A percentile compares a stretch with the other conserved stretches of the same genome.
phyloP scores from a whole-genome alignment of 176 grass and related monocot species.

The Juncus effusus region DNA sequence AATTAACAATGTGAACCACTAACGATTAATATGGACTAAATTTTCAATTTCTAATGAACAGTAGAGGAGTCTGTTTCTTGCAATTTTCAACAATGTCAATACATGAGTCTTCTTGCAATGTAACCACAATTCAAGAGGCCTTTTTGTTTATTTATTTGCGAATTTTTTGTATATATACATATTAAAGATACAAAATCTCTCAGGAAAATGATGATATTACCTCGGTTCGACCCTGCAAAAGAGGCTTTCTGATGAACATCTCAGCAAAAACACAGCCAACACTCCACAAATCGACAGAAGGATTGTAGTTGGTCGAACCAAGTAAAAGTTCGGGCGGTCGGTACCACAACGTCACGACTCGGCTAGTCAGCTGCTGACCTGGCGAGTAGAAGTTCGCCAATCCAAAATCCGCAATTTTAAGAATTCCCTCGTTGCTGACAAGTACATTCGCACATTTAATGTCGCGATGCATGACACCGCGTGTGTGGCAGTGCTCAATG shows the following conservation, averaged over 20 bases:
- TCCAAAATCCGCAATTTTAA: slow-evolving; percentile 96
- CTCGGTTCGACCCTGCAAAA: slow-evolving; percentile 94
- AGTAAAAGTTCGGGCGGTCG: slow-evolving; percentile 89
- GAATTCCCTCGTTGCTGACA: slow-evolving; percentile 59
- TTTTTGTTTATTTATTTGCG: too few species aligned
- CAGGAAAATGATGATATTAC: slow-evolving; percentile 18
- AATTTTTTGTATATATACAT: neutral
- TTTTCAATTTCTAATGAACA: too few species aligned
- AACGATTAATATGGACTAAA: too few species aligned
- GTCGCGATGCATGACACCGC: slow-evolving; percentile 85
- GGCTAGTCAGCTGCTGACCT: slow-evolving; percentile 48
- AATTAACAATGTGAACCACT: too few species aligned
- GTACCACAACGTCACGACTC: slow-evolving; percentile 94
- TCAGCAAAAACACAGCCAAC: slow-evolving; percentile 90
- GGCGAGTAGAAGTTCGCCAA: slow-evolving; percentile 53
- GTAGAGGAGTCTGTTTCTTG: too few species aligned
- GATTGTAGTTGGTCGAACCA: slow-evolving; percentile 63
- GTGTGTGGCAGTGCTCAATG: slow-evolving; percentile 75
- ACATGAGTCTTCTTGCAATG: too few species aligned
- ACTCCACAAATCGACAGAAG: slow-evolving; percentile 90
- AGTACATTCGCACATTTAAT: slow-evolving; percentile 95
- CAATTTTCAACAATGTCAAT: too few species aligned
- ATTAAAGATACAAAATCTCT: neutral
- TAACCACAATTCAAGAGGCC: too few species aligned
- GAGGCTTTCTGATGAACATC: slow-evolving; percentile 55